Percentiles rank a stretch among this genome's conserved stretches.
phyloP scores from a whole-genome alignment of 176 grass and related monocot species.

The Zoysia japonica region DNA sequence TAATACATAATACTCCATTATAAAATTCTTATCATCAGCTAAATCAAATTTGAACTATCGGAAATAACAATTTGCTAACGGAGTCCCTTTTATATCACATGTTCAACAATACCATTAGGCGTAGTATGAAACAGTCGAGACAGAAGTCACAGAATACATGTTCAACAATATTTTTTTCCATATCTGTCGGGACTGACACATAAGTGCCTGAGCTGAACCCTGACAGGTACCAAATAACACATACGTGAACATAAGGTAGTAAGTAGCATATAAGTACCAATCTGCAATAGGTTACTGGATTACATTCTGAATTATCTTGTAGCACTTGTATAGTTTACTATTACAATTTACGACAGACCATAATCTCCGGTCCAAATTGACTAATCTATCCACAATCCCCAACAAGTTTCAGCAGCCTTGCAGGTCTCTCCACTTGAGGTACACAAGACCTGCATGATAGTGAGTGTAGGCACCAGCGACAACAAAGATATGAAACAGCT shows the following conservation, averaged over 20 bases:
- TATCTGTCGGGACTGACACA: no score
- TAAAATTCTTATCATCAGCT: no score
- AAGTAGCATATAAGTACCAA: background rate
- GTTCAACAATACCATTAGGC: no score
- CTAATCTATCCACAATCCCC: conserved; percentile 14
- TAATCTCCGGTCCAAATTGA: conserved; percentile 15
- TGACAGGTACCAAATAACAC: no score
- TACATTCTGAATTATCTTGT: background rate
- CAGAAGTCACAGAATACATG: no score
- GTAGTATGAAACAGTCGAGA: no score
- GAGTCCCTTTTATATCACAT: no score
- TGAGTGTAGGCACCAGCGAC: conserved; percentile 88
- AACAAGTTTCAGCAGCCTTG: conserved; percentile 62
- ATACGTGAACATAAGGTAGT: background rate
- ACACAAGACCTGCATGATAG: conserved; percentile 73
- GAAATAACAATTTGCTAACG: no score
- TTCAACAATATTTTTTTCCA: no score
- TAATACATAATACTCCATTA: no score
- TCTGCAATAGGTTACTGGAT: conserved; percentile 17
- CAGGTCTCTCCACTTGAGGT: conserved; percentile 83
- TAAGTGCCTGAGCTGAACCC: background rate
- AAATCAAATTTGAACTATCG: no score
- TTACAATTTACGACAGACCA: conserved; percentile 38
- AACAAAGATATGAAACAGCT: conserved; percentile 84
- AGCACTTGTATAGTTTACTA: background rate